Evolutionary conservation across 1,139 yeast species (phyloP), one percentile per base, ranked within the genome.

Genomic region (Arxiozyma bovina): DNA sequence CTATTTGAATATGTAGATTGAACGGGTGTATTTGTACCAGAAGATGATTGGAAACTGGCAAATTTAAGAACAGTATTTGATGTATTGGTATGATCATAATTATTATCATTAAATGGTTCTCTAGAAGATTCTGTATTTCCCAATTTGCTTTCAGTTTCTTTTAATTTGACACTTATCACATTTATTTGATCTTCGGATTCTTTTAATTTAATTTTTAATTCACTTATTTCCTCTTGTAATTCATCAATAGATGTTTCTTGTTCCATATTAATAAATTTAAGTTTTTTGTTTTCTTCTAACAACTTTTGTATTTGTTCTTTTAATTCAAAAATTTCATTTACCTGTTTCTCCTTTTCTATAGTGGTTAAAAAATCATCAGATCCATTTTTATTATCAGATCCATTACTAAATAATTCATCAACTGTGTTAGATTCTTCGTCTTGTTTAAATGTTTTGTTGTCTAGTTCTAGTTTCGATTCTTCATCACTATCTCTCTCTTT

Each of bases 251-350:
- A 71, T 8, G 74, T 72, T 53, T 70, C 68, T 52, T 80, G 74
- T 51, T 80, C 85, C 76, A 81, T 74, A 57, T 75, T 75, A 17
- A 61, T 62, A 55, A 69, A 72, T 60, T 73, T 78, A 55, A 76
- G 61, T 12, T 65, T 62, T 52, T 69, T 69, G 40, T 70, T 64
- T 53, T 69, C 74, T 45, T 57, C 61, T 45, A 68, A 69, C 4
- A 74, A 60, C 7, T 58, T 57, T 41, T 62, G 66, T 30, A 73
- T 63, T 53, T 67, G 70, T 22, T 59, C 47, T 42, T 61, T 61
- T 17, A 70, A 58, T 23, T 59, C 59, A 12, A 58, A 60, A 21
- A 69, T 53, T 49, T 70, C 69, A 15, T 61, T 66, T 40, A 65
- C 62, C 38, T 62, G 63, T 47, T 63, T 65, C 45, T 65, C 66